A percentile compares a stretch with the other conserved stretches of the same genome.
Evolutionary conservation across 441 rosid species (phyloP).

Genomic region (Gossypium lobatum): DNA sequence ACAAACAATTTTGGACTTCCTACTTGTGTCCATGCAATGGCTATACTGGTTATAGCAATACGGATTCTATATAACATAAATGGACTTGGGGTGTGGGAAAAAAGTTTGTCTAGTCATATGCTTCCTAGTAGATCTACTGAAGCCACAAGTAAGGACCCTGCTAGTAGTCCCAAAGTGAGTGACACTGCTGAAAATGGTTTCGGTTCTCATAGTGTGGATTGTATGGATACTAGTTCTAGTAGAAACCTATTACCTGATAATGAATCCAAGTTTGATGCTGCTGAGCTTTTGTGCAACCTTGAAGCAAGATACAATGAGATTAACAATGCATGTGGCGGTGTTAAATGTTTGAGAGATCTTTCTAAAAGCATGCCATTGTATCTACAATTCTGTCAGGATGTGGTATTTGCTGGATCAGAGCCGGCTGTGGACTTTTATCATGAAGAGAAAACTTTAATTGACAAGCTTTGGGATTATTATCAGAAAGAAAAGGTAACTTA

Average conservation of each 20-base stretch:
- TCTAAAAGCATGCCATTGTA: conserved; percentile 50
- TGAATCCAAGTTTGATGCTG: conserved; percentile 27
- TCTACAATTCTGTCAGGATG: conserved; percentile 56
- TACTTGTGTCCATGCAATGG: conserved; percentile 40
- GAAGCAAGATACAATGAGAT: conserved; percentile 34
- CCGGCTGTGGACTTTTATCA: conserved; percentile 29
- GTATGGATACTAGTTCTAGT: conserved; percentile 17
- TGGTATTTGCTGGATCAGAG: conserved; percentile 63
- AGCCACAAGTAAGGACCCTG: conserved; percentile 12
- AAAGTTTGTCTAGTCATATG: conserved; percentile 24
- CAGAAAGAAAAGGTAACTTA: conserved; percentile 37
- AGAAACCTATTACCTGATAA: conserved; percentile 12
- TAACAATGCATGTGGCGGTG: conserved; percentile 24
- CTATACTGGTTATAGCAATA: conserved; percentile 43
- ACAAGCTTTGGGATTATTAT: conserved; percentile 54
- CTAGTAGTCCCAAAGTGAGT: conserved; percentile 10
- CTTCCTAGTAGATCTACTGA: conserved; percentile 8
- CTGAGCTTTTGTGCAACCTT: conserved; percentile 39
- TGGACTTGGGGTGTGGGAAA: conserved; percentile 62
- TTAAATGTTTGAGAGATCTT: conserved; percentile 26
- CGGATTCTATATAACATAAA: conserved; percentile 47
- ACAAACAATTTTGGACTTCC: conserved; percentile 47
- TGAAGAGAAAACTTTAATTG: conserved; percentile 41
- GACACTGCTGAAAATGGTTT: conserved; percentile 15
- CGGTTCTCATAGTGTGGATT: conserved; percentile 16